These are phyloP conservation scores for Calonectria ilicicola DNA, from an alignment of 2,329 filamentous ascomycete genomes.

Conservation along the genomic window DNA sequence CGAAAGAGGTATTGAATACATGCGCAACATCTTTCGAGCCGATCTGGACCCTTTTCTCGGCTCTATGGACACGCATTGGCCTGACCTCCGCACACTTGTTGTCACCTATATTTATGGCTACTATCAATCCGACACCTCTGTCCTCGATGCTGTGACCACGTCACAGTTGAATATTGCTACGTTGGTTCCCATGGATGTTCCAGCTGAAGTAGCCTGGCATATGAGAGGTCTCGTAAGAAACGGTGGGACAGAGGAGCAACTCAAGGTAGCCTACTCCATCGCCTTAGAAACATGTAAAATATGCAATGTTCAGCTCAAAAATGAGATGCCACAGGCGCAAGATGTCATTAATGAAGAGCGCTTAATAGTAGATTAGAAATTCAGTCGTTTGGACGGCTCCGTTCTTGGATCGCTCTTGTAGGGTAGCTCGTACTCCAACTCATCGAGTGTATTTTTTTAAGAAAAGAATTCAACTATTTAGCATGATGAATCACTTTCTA, in stretches of 20 bases:
- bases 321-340: conserved; percentile 36
- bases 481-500: too few relatives aligned
- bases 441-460: too few relatives aligned
- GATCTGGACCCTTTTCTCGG: conserved; percentile 41
- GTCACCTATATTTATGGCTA: conserved; percentile 42
- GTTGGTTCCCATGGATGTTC: conserved; percentile 41
- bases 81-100: conserved; percentile 39
- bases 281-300: conserved; percentile 23
- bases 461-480: too few relatives aligned
- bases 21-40: conserved; percentile 43
- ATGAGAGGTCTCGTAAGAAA: conserved; percentile 42
- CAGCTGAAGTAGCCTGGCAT: conserved; percentile 42
- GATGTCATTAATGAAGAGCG: conserved; percentile 37
- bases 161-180: conserved; percentile 42
- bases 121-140: conserved; percentile 40
- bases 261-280: conserved; percentile 19
- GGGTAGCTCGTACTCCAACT: too few relatives aligned
- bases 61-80: conserved; percentile 41
- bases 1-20: conserved; percentile 36
- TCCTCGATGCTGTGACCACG: conserved; percentile 36
- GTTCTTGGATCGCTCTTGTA: too few relatives aligned
- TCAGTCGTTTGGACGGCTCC: conserved; percentile 16
- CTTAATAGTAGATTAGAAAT: conserved; percentile 60
- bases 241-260: conserved; percentile 33
- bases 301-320: conserved; percentile 35